phyloP scores from a whole-genome alignment of 805 yeast species.

The Candida ipomoeae region DNA sequence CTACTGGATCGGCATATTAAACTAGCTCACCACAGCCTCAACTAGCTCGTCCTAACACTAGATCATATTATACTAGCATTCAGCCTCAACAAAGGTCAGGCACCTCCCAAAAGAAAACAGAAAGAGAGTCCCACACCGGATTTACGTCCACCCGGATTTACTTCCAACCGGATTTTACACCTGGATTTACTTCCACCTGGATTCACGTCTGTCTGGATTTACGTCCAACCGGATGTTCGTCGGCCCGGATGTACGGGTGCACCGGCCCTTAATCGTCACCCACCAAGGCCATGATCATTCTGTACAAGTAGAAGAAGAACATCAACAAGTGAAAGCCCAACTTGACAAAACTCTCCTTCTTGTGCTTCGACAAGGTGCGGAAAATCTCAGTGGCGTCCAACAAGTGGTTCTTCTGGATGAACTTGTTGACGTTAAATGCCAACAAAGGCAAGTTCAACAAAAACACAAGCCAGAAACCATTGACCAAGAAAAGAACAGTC shows the following conservation, averaged over 20 bases:
- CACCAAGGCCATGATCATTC: conserved; percentile 92
- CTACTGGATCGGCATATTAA: no score
- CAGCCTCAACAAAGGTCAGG: not conserved
- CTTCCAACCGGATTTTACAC: no score
- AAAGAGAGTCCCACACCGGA: no score
- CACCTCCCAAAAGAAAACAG: no score
- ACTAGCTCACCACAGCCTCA: no score
- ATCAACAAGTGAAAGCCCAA: conserved; percentile 84
- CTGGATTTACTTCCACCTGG: no score
- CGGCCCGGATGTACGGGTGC: no score
- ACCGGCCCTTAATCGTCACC: conserved; percentile 44
- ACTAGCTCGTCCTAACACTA: no score
- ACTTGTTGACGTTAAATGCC: conserved; percentile 79
- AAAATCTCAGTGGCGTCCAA: conserved; percentile 97
- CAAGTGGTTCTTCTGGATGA: conserved; percentile 73
- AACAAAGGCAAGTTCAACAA: conserved; percentile 77
- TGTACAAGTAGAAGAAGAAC: conserved; percentile 94
- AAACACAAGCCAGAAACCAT: conserved; percentile 91
- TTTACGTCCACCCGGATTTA: no score
- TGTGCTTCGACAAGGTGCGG: conserved; percentile 87
- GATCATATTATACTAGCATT: not conserved
- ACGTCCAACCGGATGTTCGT: no score
- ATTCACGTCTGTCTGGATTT: no score
- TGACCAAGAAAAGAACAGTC: conserved; percentile 66
- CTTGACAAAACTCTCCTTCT: conserved; percentile 86